Evolutionary conservation across 306 rosid genomes (phyloP).

Genomic region (Abrus precatorius): DNA sequence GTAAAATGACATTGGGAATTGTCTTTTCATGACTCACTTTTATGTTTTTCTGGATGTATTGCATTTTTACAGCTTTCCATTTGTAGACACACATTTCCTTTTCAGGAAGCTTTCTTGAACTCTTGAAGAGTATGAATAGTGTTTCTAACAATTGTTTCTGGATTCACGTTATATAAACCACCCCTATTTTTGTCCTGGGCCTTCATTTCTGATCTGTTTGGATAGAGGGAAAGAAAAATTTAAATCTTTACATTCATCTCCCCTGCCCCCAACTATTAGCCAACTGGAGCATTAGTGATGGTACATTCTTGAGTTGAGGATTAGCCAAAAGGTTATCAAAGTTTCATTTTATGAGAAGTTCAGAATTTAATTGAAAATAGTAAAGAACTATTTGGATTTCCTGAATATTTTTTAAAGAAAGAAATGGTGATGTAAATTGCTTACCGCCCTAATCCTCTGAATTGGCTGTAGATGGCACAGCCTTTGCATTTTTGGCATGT

Average conservation of each 20-base stretch:
- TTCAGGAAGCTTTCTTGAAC: background rate
- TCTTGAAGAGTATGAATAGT: conserved; percentile 30
- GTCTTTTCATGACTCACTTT: conserved; percentile 19
- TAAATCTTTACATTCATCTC: conserved; percentile 8
- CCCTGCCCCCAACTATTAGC: conserved; percentile 1
- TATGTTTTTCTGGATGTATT: conserved; percentile 9
- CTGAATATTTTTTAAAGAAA: background rate
- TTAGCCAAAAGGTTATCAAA: background rate
- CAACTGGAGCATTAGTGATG: conserved; percentile 1
- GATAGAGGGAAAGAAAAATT: conserved; percentile 16
- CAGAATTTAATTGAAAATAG: background rate
- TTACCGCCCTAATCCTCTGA: background rate
- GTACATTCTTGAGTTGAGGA: conserved; percentile 1
- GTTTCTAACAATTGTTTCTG: conserved; percentile 21
- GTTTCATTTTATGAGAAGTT: conserved; percentile 12
- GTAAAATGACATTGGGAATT: conserved; percentile 15
- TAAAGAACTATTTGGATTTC: conserved; percentile 12
- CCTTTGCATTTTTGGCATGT: background rate
- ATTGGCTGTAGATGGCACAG: background rate
- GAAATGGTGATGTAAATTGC: background rate
- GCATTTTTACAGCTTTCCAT: conserved; percentile 19
- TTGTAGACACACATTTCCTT: conserved; percentile 9
- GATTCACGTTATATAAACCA: background rate
- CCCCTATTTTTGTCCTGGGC: background rate
- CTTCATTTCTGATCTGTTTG: background rate